phyloP scores from a whole-genome alignment of 2,329 filamentous ascomycete species.

The Colletotrichum viniferum region DNA sequence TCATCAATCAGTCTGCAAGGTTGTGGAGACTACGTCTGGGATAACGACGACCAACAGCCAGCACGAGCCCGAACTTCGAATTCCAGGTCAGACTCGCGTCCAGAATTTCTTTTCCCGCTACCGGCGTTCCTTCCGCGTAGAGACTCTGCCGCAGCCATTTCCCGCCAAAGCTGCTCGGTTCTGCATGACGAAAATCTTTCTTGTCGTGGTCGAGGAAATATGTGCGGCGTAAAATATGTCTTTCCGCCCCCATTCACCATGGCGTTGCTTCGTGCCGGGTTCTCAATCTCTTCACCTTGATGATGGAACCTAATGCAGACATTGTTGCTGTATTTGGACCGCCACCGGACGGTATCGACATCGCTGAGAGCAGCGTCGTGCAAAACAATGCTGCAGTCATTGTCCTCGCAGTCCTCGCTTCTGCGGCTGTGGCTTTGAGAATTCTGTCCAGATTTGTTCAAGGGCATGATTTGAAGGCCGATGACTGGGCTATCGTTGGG shows the following conservation, averaged over 20 bases:
- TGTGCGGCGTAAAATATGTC: not conserved
- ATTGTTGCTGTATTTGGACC: not conserved
- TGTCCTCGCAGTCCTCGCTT: not conserved
- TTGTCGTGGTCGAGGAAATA: not conserved
- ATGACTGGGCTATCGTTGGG: slow-evolving; percentile 3
- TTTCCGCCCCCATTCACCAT: not conserved
- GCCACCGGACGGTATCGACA: not conserved
- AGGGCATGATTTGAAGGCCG: not conserved
- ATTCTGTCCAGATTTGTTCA: not conserved
- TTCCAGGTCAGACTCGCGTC: not conserved
- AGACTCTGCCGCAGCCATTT: not conserved
- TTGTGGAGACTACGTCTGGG: not conserved
- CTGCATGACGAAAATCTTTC: not conserved
- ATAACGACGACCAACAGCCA: not conserved
- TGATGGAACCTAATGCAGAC: not conserved
- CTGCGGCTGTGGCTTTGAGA: not conserved
- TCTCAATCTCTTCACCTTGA: not conserved
- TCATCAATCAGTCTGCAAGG: not conserved
- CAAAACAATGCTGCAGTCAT: slow-evolving; percentile 8
- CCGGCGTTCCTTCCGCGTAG: not conserved
- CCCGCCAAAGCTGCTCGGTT: not conserved
- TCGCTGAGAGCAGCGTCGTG: not conserved
- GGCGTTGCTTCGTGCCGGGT: not conserved
- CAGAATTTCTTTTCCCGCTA: not conserved
- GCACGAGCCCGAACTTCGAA: not conserved